A percentile compares a stretch with the other conserved stretches of the same genome.
Conservation (phyloP, 352 stramenopile species). For the Aphanomyces euteiches region DNA sequence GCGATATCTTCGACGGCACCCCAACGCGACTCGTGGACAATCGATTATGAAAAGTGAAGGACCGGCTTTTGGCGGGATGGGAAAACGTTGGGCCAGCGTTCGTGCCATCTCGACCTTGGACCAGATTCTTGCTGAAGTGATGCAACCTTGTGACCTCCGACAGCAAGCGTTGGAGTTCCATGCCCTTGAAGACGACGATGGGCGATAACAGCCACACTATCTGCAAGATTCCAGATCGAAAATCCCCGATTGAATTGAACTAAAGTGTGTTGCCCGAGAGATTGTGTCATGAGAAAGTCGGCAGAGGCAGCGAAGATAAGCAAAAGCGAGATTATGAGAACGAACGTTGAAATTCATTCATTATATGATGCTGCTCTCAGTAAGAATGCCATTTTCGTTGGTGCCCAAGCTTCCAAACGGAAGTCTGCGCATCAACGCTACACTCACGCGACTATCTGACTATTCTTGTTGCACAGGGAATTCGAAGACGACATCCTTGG, state of each 20-base stretch:
- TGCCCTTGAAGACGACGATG: constrained; percentile 24
- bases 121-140: too few relatives aligned
- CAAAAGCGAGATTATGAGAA: too few relatives aligned
- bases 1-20: constrained; percentile 25
- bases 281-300: too few relatives aligned
- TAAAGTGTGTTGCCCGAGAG: too few relatives aligned
- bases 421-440: not conserved
- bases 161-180: constrained; percentile 23
- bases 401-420: not conserved
- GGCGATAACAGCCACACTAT: constrained; percentile 15
- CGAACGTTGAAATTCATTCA: too few relatives aligned
- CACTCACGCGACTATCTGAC: constrained; percentile 29
- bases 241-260: too few relatives aligned
- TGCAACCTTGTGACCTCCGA: not conserved
- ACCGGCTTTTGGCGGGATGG: not conserved
- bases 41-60: constrained; percentile 1
- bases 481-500: constrained; percentile 99
- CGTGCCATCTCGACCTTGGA: not conserved
- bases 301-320: too few relatives aligned
- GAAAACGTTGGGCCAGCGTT: not conserved
- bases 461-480: constrained; percentile 91
- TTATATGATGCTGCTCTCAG: too few relatives aligned
- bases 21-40: constrained; percentile 4
- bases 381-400: too few relatives aligned
- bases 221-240: too few relatives aligned